Evolutionary conservation across 805 yeast genomes (phyloP), one percentile per base, ranked within the genome.

Genomic region (Candida awuae): DNA sequence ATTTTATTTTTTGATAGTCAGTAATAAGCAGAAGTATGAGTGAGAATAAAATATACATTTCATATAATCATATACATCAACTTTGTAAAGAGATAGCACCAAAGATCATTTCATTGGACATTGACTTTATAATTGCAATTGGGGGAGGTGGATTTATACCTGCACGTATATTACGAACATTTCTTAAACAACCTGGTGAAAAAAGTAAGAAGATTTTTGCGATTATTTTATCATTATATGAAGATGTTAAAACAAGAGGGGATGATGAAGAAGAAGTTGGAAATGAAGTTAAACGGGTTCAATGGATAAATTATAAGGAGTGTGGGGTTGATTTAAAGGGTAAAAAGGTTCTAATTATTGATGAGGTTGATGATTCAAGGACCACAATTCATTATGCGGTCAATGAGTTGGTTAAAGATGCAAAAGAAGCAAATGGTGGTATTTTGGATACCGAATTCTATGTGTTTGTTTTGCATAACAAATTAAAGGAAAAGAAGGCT

Each of bases 171-270:
- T 71, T 90, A 59, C 77, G 98, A 61, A 80, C 97, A 2, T 92
- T 90, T 63, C 68, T 90, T 50, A 90, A 88, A 62, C 83, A 80
- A 49, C 84, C 83, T 22, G 94, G 94, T 44, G 68, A 80, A 44
- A 90, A 94, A 51, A 90, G 88, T 53, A 80, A 87, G 44, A 80
- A 95, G 54, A 86, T 90, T 55, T 90, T 88, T 77, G 97, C 98
- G 34, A 85, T 90, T 51, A 94, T 92, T 25, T 70, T 90, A 49
- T 86, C 97, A 1, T 70, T 90, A 39, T 90, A 90, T 59, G 98
- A 90, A 65, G 92, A 83, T 51, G 59, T 84, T 39, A 77, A 72
- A 33, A 68, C 82, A 19, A 70, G 67, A 21, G 80, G 81, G 9
- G 66, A 76, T 13, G 65, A 62, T 18, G 72, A 62, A 21, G 90